Evolutionary conservation across 192 early-diverging fungal species (phyloP), one percentile per base, ranked within the genome.

Genomic region (Spinellus fusiger): DNA sequence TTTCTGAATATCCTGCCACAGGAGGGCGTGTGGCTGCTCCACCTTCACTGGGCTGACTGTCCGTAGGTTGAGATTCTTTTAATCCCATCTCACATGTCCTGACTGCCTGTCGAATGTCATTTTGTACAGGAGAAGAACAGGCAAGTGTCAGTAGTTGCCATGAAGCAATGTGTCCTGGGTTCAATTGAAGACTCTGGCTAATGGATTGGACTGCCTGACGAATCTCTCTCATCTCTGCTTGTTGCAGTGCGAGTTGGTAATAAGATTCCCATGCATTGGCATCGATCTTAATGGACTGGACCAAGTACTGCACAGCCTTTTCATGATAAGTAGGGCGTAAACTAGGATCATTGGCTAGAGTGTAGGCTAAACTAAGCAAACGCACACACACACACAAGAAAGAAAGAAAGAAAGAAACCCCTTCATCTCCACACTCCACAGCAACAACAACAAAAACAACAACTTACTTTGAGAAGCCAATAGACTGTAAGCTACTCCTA

Each of bases 101-200:
- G 65, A 82, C 64, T 5, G 89, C 89, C 29, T 81, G 76, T 8
- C 61, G 61, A 38, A 81, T 76, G 59, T 92, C 84, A 40, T 86
- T 84, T 62, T 84, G 80, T n/a, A 33, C 38, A 28, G 71, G 66
- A 15, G 84, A 80, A 15, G 89, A 86, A 2, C 82, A 73, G 13
- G 86, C 66, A 52, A 89, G 73, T 5, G 71, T 85, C 27, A 92
- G 57, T n/a, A 92, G 69, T 60, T 92, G 85, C 88, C 88, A 92
- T 9, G 88, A 85, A 29, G 84, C 79, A 32, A 87, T 73, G 40
- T 87, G 78, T 6, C 64, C 60, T 0, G 81, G 54, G 27, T 84
- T 75, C 37, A 85, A 54, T 28, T 62, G 65, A 22, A 88, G 57
- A 4, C 82, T 82, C 32, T 80, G 74, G 54, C 78, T 84, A 3